Evolutionary conservation across 192 early-diverging fungal genomes (phyloP).

Genomic region (Thoreauomyces humboldtii): DNA sequence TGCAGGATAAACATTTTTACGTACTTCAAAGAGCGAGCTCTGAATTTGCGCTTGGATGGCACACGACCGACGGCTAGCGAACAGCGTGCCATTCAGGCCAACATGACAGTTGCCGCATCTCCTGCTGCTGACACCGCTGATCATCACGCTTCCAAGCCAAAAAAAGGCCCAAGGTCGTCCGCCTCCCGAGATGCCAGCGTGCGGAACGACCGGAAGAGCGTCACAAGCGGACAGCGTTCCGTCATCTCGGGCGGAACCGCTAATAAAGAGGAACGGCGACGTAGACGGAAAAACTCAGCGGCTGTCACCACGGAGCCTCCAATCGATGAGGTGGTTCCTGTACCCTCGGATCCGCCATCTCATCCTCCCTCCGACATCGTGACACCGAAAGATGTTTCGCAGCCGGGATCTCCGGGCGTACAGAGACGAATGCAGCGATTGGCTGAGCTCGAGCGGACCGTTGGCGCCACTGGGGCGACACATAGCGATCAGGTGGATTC

Average conservation of each 20-base stretch:
- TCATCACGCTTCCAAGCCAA: too few relatives aligned
- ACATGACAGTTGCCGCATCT: conserved; percentile 18
- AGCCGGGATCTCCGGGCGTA: conserved; percentile 1
- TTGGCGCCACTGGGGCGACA: background rate
- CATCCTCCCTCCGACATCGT: background rate
- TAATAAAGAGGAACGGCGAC: conserved; percentile 8
- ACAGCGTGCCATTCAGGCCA: conserved; percentile 34
- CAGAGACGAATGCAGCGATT: conserved; percentile 11
- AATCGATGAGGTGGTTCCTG: background rate
- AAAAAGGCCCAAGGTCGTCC: too few relatives aligned
- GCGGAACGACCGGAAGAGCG: conserved; percentile 7
- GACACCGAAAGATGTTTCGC: background rate
- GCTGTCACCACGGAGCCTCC: background rate
- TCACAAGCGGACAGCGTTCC: conserved; percentile 11
- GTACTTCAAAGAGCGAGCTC: conserved; percentile 41
- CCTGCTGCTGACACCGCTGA: background rate
- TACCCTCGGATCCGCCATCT: background rate
- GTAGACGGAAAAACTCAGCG: conserved; percentile 6
- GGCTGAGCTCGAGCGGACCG: conserved; percentile 15
- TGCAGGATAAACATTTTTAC: conserved; percentile 46
- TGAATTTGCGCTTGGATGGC: conserved; percentile 36
- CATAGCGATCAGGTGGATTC: conserved; percentile 9
- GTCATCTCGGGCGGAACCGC: conserved; percentile 1
- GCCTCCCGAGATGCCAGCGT: background rate
- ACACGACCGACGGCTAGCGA: conserved; percentile 30